Base-by-base conservation (phyloP, 2,329 filamentous ascomycete species). In the Shiraia sp. region DNA sequence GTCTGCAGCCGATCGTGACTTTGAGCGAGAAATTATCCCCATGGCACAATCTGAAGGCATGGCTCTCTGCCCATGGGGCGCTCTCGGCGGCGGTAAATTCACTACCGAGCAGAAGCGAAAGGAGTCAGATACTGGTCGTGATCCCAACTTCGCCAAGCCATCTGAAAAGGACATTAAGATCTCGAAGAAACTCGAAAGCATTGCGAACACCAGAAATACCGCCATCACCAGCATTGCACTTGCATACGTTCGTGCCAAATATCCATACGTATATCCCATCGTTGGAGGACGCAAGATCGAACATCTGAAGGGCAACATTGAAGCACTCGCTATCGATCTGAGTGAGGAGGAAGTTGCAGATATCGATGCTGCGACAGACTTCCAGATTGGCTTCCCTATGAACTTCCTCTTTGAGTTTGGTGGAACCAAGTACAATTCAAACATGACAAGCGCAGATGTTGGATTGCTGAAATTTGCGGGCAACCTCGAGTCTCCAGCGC, bases 201-300 rank as follows among this genome's bases (percentile, higher is more conserved):
- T 87, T 4, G 82, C 81, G 0, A 74, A 73, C 27, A 12, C 72
- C 74, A 80, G 83, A 56, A 77, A 77, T 9, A 74, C 76, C 2
- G 71, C 77, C 23, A 75, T 88, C 34, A 85, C 82, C 3, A 78
- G 78, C 26, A 49, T 70, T 17, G 86, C 86, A 14, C 66, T 91
- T 25, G 86, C 87, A 1, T 90, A 90, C 59, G 81, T 90, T 4
- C 76, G 86, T 73, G 76, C 80, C 55, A 90, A 90, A 70, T 74
- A 81, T 1, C 81, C 85, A 0, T 83, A 87, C 49, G 86, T 90
- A 9, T 88, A 88, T 57, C 88, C 87, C 0, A 82, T 91, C 24
- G 75, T 90, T 7, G 87, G 87, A 6, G 84, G 85, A 0, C 77
- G 86, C n/a, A 90, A 84, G 55, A 65, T 88, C 7, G 81, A 85